Base-by-base conservation (phyloP, 192 early-diverging fungal genomes). In the Coemansia sp. region DNA sequence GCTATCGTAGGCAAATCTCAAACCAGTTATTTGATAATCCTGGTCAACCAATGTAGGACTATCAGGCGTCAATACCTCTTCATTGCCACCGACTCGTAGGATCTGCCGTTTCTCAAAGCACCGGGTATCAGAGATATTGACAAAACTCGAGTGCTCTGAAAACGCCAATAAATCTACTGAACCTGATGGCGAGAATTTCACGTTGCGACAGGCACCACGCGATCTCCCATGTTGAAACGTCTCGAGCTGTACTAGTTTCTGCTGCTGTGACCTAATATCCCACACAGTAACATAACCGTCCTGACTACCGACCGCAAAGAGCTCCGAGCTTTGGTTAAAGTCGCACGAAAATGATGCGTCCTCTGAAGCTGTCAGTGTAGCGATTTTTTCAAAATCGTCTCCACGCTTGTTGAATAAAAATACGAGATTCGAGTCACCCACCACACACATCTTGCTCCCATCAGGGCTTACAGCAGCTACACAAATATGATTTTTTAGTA, bases 271-370 rank as follows among this genome's bases (percentile, higher is more conserved):
- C 21, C 94, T 86, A 42, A 96, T 87, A 73, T 98, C 97, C 93
- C 94, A 98, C 1, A 98, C 93, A 50, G 88, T 91, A 8, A 95
- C 94, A 66, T 78, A 93, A 9, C 97, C 97, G 76, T 97, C 93
- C 75, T 96, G 94, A 78, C 91, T 95, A 11, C 95, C 95, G 2
- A 98, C 95, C 0, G 97, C 97, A 86, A 98, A 98, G 71, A 90
- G 93, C 66, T 95, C 92, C 2, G 93, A 95, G 16, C 89, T 84
- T 63, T 95, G 94, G 75, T 92, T 97, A 94, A 95, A 98, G 32
- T 96, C 89, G 76, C 95, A 96, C 7, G 93, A 96, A 68, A 97
- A 98, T 9, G 92, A 91, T 0, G 97, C 93, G 64, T 96, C 95
- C 43, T 84, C 89, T 10, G 89, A 86, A 0, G 89, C 95, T 84